Base-by-base conservation (phyloP, 2,329 filamentous ascomycete genomes). In the Thelonectria blattea region DNA sequence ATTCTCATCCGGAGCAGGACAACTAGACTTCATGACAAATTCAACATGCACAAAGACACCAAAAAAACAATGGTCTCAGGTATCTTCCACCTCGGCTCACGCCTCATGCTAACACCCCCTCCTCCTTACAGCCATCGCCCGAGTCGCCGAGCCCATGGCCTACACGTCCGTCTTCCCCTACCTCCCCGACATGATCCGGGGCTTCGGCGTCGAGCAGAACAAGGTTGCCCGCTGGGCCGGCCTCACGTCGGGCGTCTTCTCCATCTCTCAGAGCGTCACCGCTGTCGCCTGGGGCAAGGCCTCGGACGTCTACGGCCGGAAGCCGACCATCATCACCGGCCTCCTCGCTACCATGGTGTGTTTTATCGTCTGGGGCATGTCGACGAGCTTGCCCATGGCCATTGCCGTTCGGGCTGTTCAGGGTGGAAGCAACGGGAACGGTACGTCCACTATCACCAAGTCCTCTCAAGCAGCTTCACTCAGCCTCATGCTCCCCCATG, bases 391-490 rank as follows among this genome's bases (percentile, higher is more conserved):
- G 10, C 77, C 86, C 3, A 93, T 95, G 91, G 91, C 93, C 1
- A 89, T 99, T 42, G 74, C 83, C 4, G 85, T 92, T 12, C 86
- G 94, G 71, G 90, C 88, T 7, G 79, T 97, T n/a, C 85, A 91
- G 68, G 94, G 95, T 2, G 83, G 89, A 10, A 88, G 91, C 46
- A 97, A 97, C 72, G 95, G 94, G 55, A 98, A 97, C 72, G 86
- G 85, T 88, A 71, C 32, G 78, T 74, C 14, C 11, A 15, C 12
- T 14, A 18, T 2, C 12, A 34, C 3, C 3, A 46, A 22, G 20
- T 27, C 8, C 7, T 17, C 5, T n/a, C 22, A 7, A 5, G n/a
- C 43, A 47, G 22, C 20, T 9, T 17, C 15, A 30, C 8, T 7
- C 27, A 7, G 27, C 27, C 27, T 27, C 22, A n/a, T 7, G 34